Conservation (phyloP, 257 asterid species). For the Solanum tarapatanum region DNA sequence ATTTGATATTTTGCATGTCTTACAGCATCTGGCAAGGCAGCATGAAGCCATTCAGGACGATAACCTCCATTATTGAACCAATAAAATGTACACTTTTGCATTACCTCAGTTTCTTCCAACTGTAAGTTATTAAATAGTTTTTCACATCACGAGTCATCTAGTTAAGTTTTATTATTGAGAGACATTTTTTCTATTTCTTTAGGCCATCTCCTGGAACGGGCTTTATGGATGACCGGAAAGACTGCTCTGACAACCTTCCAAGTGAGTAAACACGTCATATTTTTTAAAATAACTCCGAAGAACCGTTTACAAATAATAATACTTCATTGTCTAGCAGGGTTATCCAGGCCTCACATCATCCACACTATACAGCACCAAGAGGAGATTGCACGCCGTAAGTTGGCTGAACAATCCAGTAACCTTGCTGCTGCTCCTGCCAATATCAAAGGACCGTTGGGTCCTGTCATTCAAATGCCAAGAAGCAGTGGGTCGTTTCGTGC, state of each 20-base stretch:
- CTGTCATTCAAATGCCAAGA: slow-evolving; percentile 34
- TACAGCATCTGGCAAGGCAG: slow-evolving; percentile 37
- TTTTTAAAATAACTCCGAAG: neutral
- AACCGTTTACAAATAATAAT: neutral
- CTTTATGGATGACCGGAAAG: slow-evolving; percentile 12
- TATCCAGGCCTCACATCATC: slow-evolving; percentile 15
- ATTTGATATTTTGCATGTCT: neutral
- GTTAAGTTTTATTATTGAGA: neutral
- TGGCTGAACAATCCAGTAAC: slow-evolving; percentile 49
- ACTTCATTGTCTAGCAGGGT: slow-evolving; percentile 18
- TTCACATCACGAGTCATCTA: neutral
- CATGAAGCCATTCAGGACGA: slow-evolving; percentile 26
- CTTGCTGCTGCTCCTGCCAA: slow-evolving; percentile 44
- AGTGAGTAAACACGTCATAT: slow-evolving; percentile 23
- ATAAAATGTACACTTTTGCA: slow-evolving; percentile 25
- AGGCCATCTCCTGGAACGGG: slow-evolving; percentile 13
- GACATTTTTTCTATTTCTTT: neutral
- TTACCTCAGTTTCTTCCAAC: slow-evolving; percentile 37
- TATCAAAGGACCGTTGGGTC: slow-evolving; percentile 6
- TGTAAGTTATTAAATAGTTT: slow-evolving; percentile 32
- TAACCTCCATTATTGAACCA: slow-evolving; percentile 18
- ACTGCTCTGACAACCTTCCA: slow-evolving; percentile 20
- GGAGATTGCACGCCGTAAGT: slow-evolving; percentile 33
- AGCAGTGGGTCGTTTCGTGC: slow-evolving; percentile 96
- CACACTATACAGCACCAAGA: slow-evolving; percentile 8